These are phyloP conservation scores for Ophiostoma tasmaniense DNA, from an alignment of 2,329 filamentous ascomycete genomes.

Conservation along the genomic window DNA sequence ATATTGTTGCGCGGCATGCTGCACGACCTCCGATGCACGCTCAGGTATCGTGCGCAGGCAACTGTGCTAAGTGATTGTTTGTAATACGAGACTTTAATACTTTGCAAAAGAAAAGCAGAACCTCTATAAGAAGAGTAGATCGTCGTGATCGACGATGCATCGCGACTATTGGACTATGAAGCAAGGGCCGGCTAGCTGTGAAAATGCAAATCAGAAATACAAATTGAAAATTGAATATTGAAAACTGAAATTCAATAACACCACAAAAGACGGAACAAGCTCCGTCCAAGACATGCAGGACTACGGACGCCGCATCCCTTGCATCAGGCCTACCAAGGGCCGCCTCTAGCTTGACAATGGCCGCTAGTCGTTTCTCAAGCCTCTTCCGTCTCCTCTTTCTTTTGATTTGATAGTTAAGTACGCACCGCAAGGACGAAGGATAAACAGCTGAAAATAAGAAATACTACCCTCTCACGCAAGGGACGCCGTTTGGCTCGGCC, in stretches of 20 bases:
- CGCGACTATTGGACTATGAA: not conserved
- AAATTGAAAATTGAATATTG: not conserved
- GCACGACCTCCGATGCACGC: constrained; percentile 1
- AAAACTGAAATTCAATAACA: not conserved
- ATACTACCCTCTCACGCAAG: not conserved
- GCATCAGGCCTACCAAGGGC: not conserved
- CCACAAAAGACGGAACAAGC: not conserved
- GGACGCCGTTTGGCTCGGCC: not conserved
- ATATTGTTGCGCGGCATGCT: not conserved
- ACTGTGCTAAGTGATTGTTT: not conserved
- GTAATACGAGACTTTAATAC: not conserved
- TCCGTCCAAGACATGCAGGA: not conserved
- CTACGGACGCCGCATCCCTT: not conserved
- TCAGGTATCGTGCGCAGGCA: not conserved
- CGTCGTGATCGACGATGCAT: not conserved
- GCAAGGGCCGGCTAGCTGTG: not conserved
- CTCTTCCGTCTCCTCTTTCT: not conserved
- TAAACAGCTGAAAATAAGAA: not conserved
- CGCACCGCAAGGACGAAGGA: not conserved
- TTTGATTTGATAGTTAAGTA: not conserved
- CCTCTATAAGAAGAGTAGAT: not conserved
- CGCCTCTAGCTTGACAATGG: not conserved
- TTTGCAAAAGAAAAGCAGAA: not conserved
- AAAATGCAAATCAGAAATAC: not conserved
- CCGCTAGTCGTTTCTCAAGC: not conserved